Conservation (phyloP, 441 rosid genomes). For the Dalechampia spathulata region DNA sequence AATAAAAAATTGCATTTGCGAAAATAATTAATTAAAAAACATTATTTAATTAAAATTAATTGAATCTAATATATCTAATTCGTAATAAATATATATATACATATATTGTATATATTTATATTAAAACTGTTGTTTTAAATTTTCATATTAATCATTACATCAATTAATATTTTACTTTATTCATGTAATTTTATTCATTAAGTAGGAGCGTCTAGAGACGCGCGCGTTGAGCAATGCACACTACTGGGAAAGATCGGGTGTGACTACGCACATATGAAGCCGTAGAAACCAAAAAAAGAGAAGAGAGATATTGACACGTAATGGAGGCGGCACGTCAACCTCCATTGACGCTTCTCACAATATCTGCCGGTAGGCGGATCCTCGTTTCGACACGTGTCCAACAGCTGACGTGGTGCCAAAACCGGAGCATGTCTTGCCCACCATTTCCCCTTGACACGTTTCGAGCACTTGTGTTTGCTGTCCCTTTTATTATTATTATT, state of each 20-base stretch:
- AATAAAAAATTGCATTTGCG: too few species aligned
- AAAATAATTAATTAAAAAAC: too few species aligned
- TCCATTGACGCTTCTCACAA: conserved; percentile 16
- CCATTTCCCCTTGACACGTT: not conserved
- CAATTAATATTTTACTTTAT: too few species aligned
- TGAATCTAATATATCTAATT: too few species aligned
- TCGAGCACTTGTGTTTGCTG: not conserved
- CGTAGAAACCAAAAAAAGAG: conserved; percentile 13
- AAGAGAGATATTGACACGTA: conserved; percentile 21
- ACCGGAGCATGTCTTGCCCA: conserved; percentile 7
- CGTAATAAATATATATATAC: too few species aligned
- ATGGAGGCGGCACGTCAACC: conserved; percentile 13
- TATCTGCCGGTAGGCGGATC: conserved; percentile 16
- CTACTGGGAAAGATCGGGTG: not conserved
- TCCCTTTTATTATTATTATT: not conserved
- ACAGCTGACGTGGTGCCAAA: conserved; percentile 24
- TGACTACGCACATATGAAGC: not conserved
- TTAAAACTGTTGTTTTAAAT: too few species aligned
- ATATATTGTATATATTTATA: too few species aligned
- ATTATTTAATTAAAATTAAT: too few species aligned
- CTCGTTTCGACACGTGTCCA: conserved; percentile 23
- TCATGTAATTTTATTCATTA: not conserved
- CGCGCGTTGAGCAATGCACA: conserved; percentile 3
- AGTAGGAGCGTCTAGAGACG: conserved; percentile 7
- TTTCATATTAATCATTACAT: too few species aligned